Conservation (phyloP, 208 protist species). For the Leishmania arabica region DNA sequence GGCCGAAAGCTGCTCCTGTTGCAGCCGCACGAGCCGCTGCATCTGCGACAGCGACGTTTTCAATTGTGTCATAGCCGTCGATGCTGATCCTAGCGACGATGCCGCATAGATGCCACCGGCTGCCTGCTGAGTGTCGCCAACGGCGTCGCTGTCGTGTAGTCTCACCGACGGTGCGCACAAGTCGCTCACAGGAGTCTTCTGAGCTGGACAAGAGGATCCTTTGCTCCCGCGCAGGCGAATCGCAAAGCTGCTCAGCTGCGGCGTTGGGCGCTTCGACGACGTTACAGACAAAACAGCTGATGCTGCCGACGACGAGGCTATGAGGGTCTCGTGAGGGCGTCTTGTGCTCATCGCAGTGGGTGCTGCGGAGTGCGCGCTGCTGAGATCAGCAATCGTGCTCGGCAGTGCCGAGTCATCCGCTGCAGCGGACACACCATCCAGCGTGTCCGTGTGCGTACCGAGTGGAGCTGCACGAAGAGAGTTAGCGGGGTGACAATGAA, state of each 20-base stretch:
- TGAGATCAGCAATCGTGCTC: conserved; percentile 5
- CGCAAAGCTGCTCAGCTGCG: conserved; percentile 32
- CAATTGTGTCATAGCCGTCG: background rate
- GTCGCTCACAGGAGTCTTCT: background rate
- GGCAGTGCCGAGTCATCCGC: background rate
- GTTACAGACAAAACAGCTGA: background rate
- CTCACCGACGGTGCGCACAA: background rate
- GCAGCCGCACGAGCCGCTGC: conserved; percentile 11
- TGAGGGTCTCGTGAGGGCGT: background rate
- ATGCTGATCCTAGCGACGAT: background rate
- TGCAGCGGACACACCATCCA: background rate
- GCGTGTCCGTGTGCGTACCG: background rate
- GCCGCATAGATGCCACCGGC: background rate
- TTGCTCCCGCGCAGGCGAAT: conserved; percentile 23
- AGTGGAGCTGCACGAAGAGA: background rate
- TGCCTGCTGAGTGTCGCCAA: background rate
- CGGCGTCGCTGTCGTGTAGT: background rate
- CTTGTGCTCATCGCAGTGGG: background rate
- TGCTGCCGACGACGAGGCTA: background rate
- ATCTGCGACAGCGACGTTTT: conserved; percentile 11
- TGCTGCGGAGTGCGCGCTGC: background rate
- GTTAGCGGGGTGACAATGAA: background rate
- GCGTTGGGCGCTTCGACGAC: conserved; percentile 9
- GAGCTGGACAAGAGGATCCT: background rate
- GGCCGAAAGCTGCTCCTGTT: conserved; percentile 27